Percentiles rank a stretch among this genome's conserved stretches.
Conservation (phyloP, 208 protist genomes). For the Herpetomonas samuelpessoai region DNA sequence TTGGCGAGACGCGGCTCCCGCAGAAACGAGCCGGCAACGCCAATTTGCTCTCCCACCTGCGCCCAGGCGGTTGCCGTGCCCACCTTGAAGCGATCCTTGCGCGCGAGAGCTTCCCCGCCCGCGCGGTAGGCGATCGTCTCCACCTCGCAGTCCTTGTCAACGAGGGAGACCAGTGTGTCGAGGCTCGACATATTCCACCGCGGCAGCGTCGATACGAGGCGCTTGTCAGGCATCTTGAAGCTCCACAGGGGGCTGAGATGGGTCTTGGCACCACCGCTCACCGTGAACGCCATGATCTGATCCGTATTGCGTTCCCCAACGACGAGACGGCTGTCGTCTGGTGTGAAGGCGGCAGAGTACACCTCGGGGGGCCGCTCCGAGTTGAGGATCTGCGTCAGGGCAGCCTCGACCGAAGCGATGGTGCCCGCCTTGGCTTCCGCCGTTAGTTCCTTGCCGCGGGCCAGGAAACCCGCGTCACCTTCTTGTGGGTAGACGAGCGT, state of each 20-base stretch:
- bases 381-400: slow-evolving; percentile 39
- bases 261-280: slow-evolving; percentile 35
- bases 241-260: slow-evolving; percentile 29
- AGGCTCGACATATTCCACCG: slow-evolving; percentile 36
- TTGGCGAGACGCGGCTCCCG: slow-evolving; percentile 57
- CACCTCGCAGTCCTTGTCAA: slow-evolving; percentile 55
- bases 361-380: slow-evolving; percentile 37
- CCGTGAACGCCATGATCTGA: slow-evolving; percentile 49
- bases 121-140: slow-evolving; percentile 45
- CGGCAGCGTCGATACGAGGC: slow-evolving; percentile 63
- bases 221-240: slow-evolving; percentile 58
- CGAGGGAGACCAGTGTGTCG: slow-evolving; percentile 47
- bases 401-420: slow-evolving; percentile 25
- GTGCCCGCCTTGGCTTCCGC: slow-evolving; percentile 47
- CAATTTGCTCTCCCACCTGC: slow-evolving; percentile 29
- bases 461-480: slow-evolving; percentile 34
- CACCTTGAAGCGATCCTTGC: slow-evolving; percentile 74
- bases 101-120: slow-evolving; percentile 17
- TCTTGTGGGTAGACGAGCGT: slow-evolving; percentile 53
- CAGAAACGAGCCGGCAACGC: slow-evolving; percentile 75
- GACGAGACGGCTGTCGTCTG: slow-evolving; percentile 46
- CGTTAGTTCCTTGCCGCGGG: slow-evolving; percentile 54
- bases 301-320: slow-evolving; percentile 67
- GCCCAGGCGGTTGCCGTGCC: slow-evolving; percentile 70
- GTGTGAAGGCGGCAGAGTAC: slow-evolving; percentile 46